Base-by-base conservation (phyloP, 441 rosid genomes). In the Arabidopsis hybrid region DNA sequence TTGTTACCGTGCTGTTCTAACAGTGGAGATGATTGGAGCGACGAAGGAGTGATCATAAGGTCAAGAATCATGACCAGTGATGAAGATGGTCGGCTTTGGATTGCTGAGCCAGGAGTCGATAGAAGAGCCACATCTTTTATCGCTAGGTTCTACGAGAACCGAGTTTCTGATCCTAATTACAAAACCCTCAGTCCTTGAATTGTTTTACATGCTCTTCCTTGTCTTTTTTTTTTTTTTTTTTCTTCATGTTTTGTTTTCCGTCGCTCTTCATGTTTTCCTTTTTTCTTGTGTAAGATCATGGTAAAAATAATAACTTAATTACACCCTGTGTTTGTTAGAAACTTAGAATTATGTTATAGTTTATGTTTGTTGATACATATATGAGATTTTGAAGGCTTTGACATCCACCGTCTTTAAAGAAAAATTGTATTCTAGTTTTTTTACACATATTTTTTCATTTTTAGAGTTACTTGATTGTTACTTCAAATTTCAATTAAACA, bases 51-150 rank as follows among this genome's bases (percentile, higher is more conserved):
- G 21, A 81, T 84, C 47, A 72, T 68, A 12, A 74, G 86, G 58
- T 72, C 80, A 35, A 79, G 87, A 78, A 82, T 74, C 50, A 78
- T 82, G 77, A 81, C 74, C 0, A 86, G 93, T 34, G 97, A 91
- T 52, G 95, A 88, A 81, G 91, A 89, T 63, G 83, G 90, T 40
- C 73, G 90, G 62, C 81, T 86, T 34, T 84, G 92, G 87, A 86
- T 82, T 1, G 97, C 90, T 17, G 95, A 89, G 58, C 97, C 95
- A 6, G 91, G 88, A 29, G 86, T 89, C 29, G 92, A 91, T 61
- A 79, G 92, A 56, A 82, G 65, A 80, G 97, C 97, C 35, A 76
- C 89, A 7, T 88, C 82, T 50, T 91, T 83, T 81, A 91, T 91
- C n/a, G 81, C 83, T 69, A 80, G 79, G 73, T 89, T 91, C 81